Evolutionary conservation across 2,329 filamentous ascomycete genomes (phyloP), one percentile per base, ranked within the genome.

Genomic region (Beauveria rudraprayagi): DNA sequence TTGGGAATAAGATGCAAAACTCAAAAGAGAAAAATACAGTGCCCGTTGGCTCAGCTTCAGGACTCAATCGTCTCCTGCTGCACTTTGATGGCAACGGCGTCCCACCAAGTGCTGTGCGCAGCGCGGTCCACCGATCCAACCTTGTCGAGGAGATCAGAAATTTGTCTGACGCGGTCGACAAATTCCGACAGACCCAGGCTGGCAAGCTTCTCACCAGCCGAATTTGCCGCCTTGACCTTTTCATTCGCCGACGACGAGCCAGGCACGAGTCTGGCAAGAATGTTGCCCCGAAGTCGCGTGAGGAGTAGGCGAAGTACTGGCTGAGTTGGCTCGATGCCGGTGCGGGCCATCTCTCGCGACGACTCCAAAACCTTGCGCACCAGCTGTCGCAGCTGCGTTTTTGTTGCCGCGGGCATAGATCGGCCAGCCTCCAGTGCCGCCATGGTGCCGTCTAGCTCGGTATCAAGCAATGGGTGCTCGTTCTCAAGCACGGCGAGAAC

Each of bases 151-250:
- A 87, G 79, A 40, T 90, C 87, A 8, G 89, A 85, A 66, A 92
- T 86, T 54, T 84, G 83, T 37, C 86, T 79, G 16, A 92, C 84
- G 63, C 81, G 83, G 30, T 83, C 82, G 17, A 88, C 85, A 70
- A 92, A 92, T 72, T 92, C 89, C 0, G 86, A 86, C 61, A 92
- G 74, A 0, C 89, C 89, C 19, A 89, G 79, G 2, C 81, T 80
- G 0, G 87, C 87, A 8, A 92, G 78, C 62, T 83, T 86, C 71
- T 92, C 89, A 11, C 83, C 84, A 0, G 87, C 88, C 0, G 80
- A 85, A 66, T 83, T 89, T 0, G 87, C 85, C 14, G 84, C 86
- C 67, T 84, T 84, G 61, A 89, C 84, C 67, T 89, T 85, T 69
- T 92, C 89, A 56, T 82, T 86, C 5, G 86, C 83, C 57, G 85